phyloP scores from a whole-genome alignment of 768 basidiomycete species.

The Tricholoma sp. region DNA sequence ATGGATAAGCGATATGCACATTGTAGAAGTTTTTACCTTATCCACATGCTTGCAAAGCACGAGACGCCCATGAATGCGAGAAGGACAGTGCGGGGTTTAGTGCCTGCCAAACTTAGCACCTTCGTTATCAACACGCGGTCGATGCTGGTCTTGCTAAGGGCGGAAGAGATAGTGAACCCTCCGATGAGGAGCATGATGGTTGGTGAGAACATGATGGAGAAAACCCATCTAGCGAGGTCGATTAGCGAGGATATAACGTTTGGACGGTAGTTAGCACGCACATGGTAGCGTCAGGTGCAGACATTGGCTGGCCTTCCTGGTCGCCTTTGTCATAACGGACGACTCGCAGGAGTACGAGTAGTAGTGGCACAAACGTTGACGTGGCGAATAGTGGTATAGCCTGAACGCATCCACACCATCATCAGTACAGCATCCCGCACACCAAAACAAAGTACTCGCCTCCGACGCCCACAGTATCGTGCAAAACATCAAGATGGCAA shows the following conservation, averaged over 20 bases:
- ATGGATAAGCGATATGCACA: not conserved
- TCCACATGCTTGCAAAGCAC: slow-evolving; percentile 99
- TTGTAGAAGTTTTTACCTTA: slow-evolving; percentile 52
- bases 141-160: slow-evolving; percentile 91
- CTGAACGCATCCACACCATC: slow-evolving; percentile 32
- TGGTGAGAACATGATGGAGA: slow-evolving; percentile 93
- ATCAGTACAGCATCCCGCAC: not conserved
- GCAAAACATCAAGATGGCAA: slow-evolving; percentile 85
- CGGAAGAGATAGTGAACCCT: slow-evolving; percentile 96
- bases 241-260: not conserved
- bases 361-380: slow-evolving; percentile 80
- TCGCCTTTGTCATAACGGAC: slow-evolving; percentile 57
- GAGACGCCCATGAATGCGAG: slow-evolving; percentile 95
- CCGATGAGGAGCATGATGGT: slow-evolving; percentile 98
- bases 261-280: slow-evolving; percentile 28
- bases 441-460: slow-evolving; percentile 37
- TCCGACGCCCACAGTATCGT: slow-evolving; percentile 97
- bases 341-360: slow-evolving; percentile 82
- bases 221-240: slow-evolving; percentile 62
- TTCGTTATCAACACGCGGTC: slow-evolving; percentile 89
- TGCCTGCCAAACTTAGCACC: slow-evolving; percentile 86
- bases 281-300: slow-evolving; percentile 76
- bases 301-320: slow-evolving; percentile 46
- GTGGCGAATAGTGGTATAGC: slow-evolving; percentile 98
- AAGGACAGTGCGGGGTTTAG: slow-evolving; percentile 79